A percentile compares a stretch with the other conserved stretches of the same genome.
phyloP scores from a whole-genome alignment of 148 eudicot genomes.

The Rhododendron henanense region DNA sequence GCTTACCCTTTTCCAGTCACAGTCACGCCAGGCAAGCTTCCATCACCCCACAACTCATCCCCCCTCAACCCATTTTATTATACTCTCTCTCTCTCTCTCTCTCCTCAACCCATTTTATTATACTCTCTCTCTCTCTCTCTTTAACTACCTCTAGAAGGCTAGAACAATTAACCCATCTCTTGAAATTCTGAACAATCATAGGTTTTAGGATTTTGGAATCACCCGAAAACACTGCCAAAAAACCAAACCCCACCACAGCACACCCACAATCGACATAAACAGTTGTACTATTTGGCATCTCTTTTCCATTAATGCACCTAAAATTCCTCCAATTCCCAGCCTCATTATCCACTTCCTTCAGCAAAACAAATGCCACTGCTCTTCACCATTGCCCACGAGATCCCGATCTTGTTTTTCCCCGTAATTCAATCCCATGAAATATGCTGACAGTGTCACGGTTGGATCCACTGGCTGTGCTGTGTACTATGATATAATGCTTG shows the following conservation, averaged over 20 bases:
- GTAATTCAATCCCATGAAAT: constrained; percentile 1
- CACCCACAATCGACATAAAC: neutral
- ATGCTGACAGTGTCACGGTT: neutral
- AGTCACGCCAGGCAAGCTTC: neutral
- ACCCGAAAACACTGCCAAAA: constrained; percentile 9
- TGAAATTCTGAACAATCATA: neutral
- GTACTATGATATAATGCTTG: constrained; percentile 39
- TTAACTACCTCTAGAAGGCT: neutral
- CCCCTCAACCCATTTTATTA: neutral
- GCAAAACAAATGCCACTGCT: neutral
- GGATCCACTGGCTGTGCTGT: constrained; percentile 30
- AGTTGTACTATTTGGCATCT: neutral
- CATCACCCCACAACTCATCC: neutral
- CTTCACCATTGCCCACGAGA: neutral
- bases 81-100: constrained; percentile 14
- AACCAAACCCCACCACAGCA: neutral
- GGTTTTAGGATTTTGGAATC: constrained; percentile 21
- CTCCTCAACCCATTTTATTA: no score
- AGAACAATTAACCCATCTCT: neutral
- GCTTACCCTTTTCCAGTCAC: neutral
- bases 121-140: constrained; percentile 6
- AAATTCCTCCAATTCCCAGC: neutral
- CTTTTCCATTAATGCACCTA: neutral
- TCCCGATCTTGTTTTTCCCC: neutral
- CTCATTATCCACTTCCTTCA: neutral